These are phyloP conservation scores for Pisolithus tinctorius DNA, from an alignment of 768 basidiomycete species.

Conservation along the genomic window DNA sequence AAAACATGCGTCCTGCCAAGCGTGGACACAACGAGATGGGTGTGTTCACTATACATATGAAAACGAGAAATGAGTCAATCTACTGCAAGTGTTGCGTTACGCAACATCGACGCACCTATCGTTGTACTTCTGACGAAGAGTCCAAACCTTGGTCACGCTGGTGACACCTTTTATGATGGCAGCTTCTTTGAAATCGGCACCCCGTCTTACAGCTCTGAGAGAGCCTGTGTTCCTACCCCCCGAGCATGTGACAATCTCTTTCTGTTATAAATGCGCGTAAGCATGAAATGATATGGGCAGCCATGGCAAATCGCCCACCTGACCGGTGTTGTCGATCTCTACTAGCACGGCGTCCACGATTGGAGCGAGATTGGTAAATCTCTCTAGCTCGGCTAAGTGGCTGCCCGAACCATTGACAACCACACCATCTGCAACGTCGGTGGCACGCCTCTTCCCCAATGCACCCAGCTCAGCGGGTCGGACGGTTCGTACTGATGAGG, in stretches of 20 bases:
- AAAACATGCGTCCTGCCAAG: constrained; percentile 49
- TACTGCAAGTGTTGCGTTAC: neutral
- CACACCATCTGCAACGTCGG: constrained; percentile 31
- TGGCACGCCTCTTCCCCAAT: constrained; percentile 33
- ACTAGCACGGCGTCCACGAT: constrained; percentile 76
- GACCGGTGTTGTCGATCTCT: constrained; percentile 64
- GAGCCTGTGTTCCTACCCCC: constrained; percentile 74
- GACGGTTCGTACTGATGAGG: constrained; percentile 39
- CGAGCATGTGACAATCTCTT: constrained; percentile 81
- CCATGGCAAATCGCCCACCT: constrained; percentile 35
- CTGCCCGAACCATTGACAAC: constrained; percentile 49
- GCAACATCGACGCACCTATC: constrained; percentile 38
- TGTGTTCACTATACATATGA: constrained; percentile 35
- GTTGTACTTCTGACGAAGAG: constrained; percentile 41
- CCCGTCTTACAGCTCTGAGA: constrained; percentile 70
- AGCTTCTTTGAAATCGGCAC: constrained; percentile 69
- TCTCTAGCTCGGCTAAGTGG: constrained; percentile 55
- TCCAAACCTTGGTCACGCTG: constrained; percentile 56
- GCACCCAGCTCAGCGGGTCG: constrained; percentile 28
- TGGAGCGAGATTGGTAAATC: constrained; percentile 74
- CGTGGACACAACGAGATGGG: constrained; percentile 57
- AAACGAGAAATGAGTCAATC: neutral
- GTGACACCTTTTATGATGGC: constrained; percentile 52
- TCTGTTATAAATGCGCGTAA: constrained; percentile 31
- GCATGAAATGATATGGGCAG: neutral